A percentile compares a stretch with the other conserved stretches of the same genome.
Evolutionary conservation across 2,329 filamentous ascomycete genomes (phyloP).

Genomic region (Colletotrichum sp.): DNA sequence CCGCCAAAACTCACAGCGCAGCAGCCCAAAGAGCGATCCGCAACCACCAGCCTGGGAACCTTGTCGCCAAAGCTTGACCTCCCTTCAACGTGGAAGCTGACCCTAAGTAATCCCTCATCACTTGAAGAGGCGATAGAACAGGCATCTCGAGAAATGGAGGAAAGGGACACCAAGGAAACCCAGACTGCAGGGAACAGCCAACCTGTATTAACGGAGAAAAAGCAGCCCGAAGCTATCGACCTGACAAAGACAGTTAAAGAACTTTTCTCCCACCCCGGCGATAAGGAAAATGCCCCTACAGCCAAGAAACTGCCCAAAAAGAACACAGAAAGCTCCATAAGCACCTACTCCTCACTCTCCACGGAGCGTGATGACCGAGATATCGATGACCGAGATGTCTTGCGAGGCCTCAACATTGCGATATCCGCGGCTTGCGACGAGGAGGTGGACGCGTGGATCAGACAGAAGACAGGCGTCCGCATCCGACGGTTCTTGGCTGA

Average conservation of each 20-base stretch:
- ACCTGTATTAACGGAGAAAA: not conserved
- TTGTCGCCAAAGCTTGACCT: constrained; percentile 24
- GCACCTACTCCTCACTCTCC: constrained; percentile 18
- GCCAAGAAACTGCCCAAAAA: not conserved
- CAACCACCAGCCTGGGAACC: not conserved
- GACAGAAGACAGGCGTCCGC: constrained; percentile 54
- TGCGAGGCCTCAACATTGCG: constrained; percentile 60
- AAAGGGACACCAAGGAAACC: constrained; percentile 20
- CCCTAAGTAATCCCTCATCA: constrained; percentile 31
- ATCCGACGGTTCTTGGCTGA: constrained; percentile 61
- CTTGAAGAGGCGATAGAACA: constrained; percentile 34
- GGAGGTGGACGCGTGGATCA: constrained; percentile 56
- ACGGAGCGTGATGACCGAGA: constrained; percentile 39
- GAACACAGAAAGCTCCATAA: not conserved
- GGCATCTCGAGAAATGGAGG: constrained; percentile 29
- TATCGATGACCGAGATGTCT: constrained; percentile 55
- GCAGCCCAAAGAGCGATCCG: not conserved
- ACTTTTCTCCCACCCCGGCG: not conserved
- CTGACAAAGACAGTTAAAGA: not conserved
- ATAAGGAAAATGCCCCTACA: not conserved
- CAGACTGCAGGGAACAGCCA: not conserved
- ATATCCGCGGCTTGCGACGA: constrained; percentile 62
- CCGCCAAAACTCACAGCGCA: not conserved
- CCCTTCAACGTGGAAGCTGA: constrained; percentile 32
- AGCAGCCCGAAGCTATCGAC: not conserved